phyloP scores from a whole-genome alignment of 2,329 filamentous ascomycete genomes.

The Colletotrichum sp. region DNA sequence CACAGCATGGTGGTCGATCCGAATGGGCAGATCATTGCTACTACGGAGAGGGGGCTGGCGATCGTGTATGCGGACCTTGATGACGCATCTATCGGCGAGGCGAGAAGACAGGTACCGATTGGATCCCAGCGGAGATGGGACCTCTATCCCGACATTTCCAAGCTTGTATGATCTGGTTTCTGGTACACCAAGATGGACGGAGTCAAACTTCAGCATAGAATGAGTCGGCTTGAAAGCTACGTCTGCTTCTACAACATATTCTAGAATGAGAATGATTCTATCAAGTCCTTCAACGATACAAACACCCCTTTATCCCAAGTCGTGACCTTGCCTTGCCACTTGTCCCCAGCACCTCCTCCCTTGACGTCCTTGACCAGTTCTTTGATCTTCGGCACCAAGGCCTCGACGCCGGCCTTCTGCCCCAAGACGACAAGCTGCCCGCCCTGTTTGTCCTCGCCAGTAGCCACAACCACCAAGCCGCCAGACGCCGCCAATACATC shows the following conservation, averaged over 20 bases:
- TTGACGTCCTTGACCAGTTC: constrained; percentile 26
- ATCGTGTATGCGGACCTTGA: constrained; percentile 77
- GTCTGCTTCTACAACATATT: background rate
- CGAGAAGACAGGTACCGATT: constrained; percentile 83
- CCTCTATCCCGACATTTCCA: constrained; percentile 88
- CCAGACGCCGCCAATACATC: constrained; percentile 22
- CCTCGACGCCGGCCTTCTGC: constrained; percentile 24
- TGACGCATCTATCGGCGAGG: constrained; percentile 71
- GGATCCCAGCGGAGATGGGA: constrained; percentile 88
- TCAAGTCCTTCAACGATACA: constrained; percentile 20
- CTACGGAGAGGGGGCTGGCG: constrained; percentile 79
- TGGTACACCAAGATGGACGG: background rate
- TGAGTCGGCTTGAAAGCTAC: fast-evolving
- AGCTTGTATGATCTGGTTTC: constrained; percentile 24
- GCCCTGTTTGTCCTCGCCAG: constrained; percentile 26
- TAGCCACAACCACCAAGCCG: constrained; percentile 26
- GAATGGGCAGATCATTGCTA: constrained; percentile 77
- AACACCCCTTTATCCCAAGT: constrained; percentile 30
- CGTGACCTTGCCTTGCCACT: constrained; percentile 35
- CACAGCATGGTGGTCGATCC: constrained; percentile 90
- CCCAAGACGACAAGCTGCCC: constrained; percentile 31
- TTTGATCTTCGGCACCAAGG: constrained; percentile 21
- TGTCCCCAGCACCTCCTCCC: constrained; percentile 31
- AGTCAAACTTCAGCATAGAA: fast-evolving
- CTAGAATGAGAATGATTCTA: background rate